Conservation (phyloP, 2,329 filamentous ascomycete species). For the Fonsecaea pedrosoi region DNA sequence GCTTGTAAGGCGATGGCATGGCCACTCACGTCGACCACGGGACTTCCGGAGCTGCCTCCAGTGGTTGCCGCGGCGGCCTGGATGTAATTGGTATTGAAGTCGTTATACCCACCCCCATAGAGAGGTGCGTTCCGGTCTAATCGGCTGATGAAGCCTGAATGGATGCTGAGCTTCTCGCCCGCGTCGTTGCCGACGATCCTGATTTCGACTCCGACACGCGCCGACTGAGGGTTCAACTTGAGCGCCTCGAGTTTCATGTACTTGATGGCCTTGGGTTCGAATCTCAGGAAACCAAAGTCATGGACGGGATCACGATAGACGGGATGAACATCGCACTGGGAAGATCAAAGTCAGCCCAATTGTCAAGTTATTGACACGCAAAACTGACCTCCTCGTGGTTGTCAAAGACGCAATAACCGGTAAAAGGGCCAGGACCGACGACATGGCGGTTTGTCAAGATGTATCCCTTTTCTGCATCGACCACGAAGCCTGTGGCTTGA, state of each 20-base stretch:
- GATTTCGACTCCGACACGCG: conserved; percentile 88
- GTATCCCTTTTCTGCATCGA: conserved; percentile 90
- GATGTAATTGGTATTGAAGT: conserved; percentile 97
- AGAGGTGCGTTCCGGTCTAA: conserved; percentile 96
- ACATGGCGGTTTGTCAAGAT: conserved; percentile 92
- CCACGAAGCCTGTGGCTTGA: conserved; percentile 96
- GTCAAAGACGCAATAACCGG: conserved; percentile 97
- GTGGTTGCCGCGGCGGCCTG: conserved; percentile 96
- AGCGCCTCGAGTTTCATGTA: conserved; percentile 91
- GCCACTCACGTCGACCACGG: conserved; percentile 94
- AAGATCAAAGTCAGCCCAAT: conserved; percentile 22
- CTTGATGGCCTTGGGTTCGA: conserved; percentile 94
- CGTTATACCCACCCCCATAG: conserved; percentile 96
- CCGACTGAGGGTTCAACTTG: conserved; percentile 81
- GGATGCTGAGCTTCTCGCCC: conserved; percentile 95
- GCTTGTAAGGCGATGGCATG: conserved; percentile 91
- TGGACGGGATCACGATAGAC: conserved; percentile 98
- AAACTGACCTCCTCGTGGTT: conserved; percentile 80
- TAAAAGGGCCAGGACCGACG: conserved; percentile 93
- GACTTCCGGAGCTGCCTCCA: conserved; percentile 96
- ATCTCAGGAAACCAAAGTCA: conserved; percentile 95
- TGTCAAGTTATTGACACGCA: not conserved
- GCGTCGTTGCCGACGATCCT: conserved; percentile 98
- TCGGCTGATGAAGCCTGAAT: conserved; percentile 95
- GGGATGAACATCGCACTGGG: conserved; percentile 86